Conservation (phyloP, 139 green algal genomes). For the Edaphochlamys debaryana region DNA sequence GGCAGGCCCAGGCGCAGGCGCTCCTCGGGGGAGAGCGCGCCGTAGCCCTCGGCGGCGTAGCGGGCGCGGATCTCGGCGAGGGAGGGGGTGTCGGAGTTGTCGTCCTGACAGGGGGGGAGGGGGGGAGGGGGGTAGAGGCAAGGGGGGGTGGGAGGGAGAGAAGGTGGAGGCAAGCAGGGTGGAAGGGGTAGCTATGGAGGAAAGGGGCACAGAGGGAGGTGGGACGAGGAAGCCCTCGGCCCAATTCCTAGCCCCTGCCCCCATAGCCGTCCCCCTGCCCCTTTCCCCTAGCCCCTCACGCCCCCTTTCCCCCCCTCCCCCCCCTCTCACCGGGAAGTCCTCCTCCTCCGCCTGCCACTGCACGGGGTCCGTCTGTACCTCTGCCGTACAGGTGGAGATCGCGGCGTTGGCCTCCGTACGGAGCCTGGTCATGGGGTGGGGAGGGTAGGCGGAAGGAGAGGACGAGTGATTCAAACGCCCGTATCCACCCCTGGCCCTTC, state of each 20-base stretch:
- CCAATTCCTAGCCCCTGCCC: no score
- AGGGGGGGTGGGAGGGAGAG: no score
- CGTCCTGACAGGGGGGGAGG: neutral
- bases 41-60: conserved; percentile 29
- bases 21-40: conserved; percentile 25
- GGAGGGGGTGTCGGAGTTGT: conserved; percentile 28
- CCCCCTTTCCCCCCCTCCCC: neutral
- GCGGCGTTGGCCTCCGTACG: conserved; percentile 21
- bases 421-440: neutral
- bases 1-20: conserved; percentile 28
- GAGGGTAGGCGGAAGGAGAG: neutral
- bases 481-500: no score
- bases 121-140: neutral
- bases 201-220: no score
- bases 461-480: no score
- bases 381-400: neutral
- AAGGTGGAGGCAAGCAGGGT: no score
- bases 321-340: conserved; percentile 12
- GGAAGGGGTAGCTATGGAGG: no score
- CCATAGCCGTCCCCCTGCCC: no score
- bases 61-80: conserved; percentile 33
- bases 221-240: no score
- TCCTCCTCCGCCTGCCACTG: conserved; percentile 12
- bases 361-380: conserved; percentile 34
- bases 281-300: neutral